Percentiles rank a stretch among this genome's conserved stretches.
Conservation (phyloP, 2,329 filamentous ascomycete species). For the Fusarium begoniae region DNA sequence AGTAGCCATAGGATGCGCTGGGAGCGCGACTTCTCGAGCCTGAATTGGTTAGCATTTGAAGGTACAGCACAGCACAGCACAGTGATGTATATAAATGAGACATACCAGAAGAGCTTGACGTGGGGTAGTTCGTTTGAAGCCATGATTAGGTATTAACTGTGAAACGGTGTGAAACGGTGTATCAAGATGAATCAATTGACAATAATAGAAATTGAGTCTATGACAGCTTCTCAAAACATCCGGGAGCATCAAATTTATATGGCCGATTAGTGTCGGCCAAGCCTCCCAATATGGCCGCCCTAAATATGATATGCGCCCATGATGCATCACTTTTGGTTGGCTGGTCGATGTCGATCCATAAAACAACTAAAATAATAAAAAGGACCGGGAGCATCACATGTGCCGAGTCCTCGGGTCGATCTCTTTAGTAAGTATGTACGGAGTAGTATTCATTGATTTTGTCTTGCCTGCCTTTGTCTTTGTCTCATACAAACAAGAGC, state of each 20-base stretch:
- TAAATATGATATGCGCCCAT: conserved; percentile 23
- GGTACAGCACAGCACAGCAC: background rate
- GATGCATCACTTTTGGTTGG: background rate
- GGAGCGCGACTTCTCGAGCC: conserved; percentile 84
- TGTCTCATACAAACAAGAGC: conserved; percentile 20
- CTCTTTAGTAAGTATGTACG: background rate
- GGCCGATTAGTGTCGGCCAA: conserved; percentile 15
- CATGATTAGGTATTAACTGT: conserved; percentile 20
- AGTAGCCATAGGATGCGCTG: conserved; percentile 88
- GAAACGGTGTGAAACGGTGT: background rate
- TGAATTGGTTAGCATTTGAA: conserved; percentile 48
- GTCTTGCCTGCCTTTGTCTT: background rate
- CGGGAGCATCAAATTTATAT: conserved; percentile 10
- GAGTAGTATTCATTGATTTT: background rate
- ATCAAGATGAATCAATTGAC: background rate
- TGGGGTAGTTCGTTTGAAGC: conserved; percentile 54
- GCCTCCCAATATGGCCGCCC: conserved; percentile 13
- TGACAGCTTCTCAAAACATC: background rate
- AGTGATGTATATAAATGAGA: background rate
- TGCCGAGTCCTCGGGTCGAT: conserved; percentile 21
- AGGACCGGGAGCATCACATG: conserved; percentile 19
- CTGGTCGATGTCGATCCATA: conserved; percentile 16
- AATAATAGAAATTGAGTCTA: background rate
- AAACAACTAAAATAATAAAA: background rate
- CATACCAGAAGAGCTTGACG: conserved; percentile 72